Evolutionary conservation across 352 stramenopile species (phyloP).

Genomic region (Phytophthora hybrid): DNA sequence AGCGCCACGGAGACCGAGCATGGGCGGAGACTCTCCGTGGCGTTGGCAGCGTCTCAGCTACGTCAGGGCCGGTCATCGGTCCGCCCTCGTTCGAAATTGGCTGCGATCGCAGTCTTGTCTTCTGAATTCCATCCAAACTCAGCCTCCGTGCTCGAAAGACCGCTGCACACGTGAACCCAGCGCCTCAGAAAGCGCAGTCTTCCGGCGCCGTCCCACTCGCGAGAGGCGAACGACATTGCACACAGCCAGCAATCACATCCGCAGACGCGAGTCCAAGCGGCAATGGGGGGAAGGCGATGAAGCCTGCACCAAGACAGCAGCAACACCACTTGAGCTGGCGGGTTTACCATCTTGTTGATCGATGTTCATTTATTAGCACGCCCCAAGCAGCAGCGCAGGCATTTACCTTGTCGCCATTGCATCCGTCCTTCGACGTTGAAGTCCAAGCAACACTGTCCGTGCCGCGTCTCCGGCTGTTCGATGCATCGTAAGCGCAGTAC

Average conservation of each 20-base stretch:
- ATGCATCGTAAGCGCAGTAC: background rate
- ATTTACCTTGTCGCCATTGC: background rate
- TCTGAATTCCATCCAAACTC: background rate
- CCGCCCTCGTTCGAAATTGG: constrained; percentile 2
- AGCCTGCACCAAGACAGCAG: background rate
- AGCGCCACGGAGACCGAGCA: too few relatives aligned
- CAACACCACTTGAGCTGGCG: background rate
- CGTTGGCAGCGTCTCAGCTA: constrained; percentile 12
- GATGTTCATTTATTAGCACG: background rate
- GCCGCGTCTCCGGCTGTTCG: constrained; percentile 19
- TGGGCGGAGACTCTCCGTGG: too few relatives aligned
- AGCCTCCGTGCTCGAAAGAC: constrained; percentile 7
- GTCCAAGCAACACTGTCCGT: constrained; percentile 14
- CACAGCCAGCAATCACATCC: constrained; percentile 23
- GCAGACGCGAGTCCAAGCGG: constrained; percentile 3
- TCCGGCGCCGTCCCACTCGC: constrained; percentile 18
- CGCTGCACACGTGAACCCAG: background rate
- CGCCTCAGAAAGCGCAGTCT: background rate
- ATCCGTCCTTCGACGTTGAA: constrained; percentile 6
- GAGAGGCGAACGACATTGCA: constrained; percentile 9
- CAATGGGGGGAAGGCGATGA: background rate
- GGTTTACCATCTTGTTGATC: background rate
- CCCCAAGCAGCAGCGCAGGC: background rate
- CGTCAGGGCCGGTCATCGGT: constrained; percentile 10
- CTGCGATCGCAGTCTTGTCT: background rate